Evolutionary conservation across 1,284 basidiomycete species (phyloP), one percentile per base, ranked within the genome.

Genomic region (Leccinum holopus): DNA sequence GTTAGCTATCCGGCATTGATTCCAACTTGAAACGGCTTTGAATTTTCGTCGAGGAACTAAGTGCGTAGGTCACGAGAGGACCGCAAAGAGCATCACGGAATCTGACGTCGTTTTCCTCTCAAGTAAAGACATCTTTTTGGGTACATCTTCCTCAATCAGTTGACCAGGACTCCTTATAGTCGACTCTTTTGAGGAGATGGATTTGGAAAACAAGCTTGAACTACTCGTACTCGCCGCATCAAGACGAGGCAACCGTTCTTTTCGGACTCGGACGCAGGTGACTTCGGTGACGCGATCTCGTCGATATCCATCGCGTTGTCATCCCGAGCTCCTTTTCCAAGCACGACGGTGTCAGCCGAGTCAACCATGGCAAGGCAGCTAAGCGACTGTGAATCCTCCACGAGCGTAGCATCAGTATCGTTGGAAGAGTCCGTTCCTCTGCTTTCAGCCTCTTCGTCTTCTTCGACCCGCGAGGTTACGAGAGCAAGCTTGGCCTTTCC

Each of bases 401-500:
- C 91, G 35, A 94, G 83, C 8, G 92, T 92, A 12, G 88, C 90
- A 73, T 93, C 91, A 1, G 90, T 91, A 70, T 92, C 90, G 67
- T 91, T 88, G 16, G 89, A 91, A n/a, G 88, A 85, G 68, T 90
- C 90, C 5, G 89, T 90, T 52, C 86, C 87, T 61, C 83, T 82
- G 68, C 83, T 84, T 65, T 88, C 87, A n/a, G 77, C 80, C 65
- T 91, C 89, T 63, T 93, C 91, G 64, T 92, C 90, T 71, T 93
- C 91, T 74, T 96, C 94, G 66, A 95, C 92, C 69, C 92, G 87
- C 3, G 92, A 91, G 3, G 94, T 94, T 18, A 97, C 90, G 16
- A 97, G 82, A 0, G 95, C 95, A n/a, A 97, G 84, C 72, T 96
- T 95, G 8, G 95, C 95, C 83, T 61, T 79, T 82, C 86, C 88